Evolutionary conservation across 176 grass and related monocot species (phyloP).

Genomic region (Alopecurus myosuroides): DNA sequence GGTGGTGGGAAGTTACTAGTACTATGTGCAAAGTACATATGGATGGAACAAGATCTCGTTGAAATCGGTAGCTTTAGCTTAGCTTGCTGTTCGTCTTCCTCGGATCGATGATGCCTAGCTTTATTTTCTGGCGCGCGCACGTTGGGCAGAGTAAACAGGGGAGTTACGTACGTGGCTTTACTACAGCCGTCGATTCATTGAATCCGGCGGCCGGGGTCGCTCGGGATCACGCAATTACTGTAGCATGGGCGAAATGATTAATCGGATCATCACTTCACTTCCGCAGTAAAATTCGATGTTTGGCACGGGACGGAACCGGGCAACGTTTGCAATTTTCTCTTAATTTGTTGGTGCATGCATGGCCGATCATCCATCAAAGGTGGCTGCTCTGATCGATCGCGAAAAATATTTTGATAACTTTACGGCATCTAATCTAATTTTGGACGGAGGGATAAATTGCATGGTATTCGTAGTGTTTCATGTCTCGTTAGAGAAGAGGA

Average conservation of each 20-base stretch:
- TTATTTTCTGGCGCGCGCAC: background rate
- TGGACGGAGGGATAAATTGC: too few species aligned
- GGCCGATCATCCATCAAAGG: too few species aligned
- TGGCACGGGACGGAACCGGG: too few species aligned
- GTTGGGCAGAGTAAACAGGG: background rate
- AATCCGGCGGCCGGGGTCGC: background rate
- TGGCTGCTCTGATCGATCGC: too few species aligned
- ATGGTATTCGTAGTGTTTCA: too few species aligned
- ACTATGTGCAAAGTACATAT: slow-evolving; percentile 29
- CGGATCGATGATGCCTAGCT: background rate
- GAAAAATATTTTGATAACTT: too few species aligned
- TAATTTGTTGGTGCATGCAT: too few species aligned
- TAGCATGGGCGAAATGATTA: background rate
- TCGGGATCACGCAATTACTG: background rate
- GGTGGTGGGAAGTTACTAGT: background rate
- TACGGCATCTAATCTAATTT: too few species aligned
- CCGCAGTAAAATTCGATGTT: too few species aligned
- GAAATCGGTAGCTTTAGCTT: background rate
- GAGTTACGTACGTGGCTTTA: background rate
- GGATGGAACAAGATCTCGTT: background rate
- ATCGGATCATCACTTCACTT: background rate
- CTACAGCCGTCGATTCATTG: background rate
- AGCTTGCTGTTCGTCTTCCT: background rate
- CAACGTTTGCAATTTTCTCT: too few species aligned
- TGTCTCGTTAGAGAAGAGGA: too few species aligned